Percentiles rank a stretch among this genome's conserved stretches.
These are phyloP conservation scores for Backusella morwellensis DNA, from an alignment of 192 early-diverging fungal species.

Conservation along the genomic window DNA sequence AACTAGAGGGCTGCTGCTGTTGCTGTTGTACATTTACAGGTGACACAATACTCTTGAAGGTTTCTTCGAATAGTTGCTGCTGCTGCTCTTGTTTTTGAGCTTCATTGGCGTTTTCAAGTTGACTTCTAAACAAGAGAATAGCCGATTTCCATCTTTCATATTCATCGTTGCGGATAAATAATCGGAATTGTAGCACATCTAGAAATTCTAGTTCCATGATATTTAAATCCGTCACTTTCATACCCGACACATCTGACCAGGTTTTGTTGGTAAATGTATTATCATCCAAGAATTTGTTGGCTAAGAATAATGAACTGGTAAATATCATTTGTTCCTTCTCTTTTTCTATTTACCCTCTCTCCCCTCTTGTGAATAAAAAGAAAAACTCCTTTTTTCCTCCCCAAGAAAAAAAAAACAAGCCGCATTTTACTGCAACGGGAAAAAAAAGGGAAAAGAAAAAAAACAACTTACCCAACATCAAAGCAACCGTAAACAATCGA, in stretches of 20 bases:
- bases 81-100: constrained; percentile 30
- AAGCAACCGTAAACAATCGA: constrained; percentile 50
- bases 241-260: constrained; percentile 82
- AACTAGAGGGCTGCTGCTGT: constrained; percentile 17
- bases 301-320: constrained; percentile 14
- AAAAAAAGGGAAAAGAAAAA: background rate
- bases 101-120: constrained; percentile 24
- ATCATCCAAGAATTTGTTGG: constrained; percentile 85
- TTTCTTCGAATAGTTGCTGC: constrained; percentile 30
- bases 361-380: background rate
- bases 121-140: constrained; percentile 41
- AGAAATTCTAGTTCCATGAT: constrained; percentile 86
- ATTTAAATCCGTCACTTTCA: constrained; percentile 78
- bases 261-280: constrained; percentile 91
- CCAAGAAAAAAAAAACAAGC: background rate
- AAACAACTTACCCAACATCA: constrained; percentile 41
- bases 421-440: background rate
- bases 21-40: constrained; percentile 18
- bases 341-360: background rate
- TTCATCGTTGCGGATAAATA: constrained; percentile 66
- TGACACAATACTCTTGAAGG: constrained; percentile 18
- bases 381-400: background rate
- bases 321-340: background rate
- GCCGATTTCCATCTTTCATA: constrained; percentile 69
- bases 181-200: constrained; percentile 66